phyloP scores from a whole-genome alignment of 495 filamentous ascomycete species.

The Tetracladium marchalianum region DNA sequence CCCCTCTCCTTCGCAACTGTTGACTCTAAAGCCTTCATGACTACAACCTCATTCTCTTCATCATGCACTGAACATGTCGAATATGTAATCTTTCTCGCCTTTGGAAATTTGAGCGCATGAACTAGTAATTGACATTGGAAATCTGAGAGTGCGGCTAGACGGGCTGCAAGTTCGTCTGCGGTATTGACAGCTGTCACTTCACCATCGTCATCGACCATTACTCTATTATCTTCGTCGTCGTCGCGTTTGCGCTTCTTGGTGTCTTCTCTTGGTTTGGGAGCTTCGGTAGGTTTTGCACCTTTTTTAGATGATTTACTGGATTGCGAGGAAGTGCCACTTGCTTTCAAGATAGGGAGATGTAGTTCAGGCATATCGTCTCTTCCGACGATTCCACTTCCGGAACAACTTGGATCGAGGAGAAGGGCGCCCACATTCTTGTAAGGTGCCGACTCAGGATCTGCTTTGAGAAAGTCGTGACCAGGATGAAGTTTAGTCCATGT shows the following conservation, averaged over 20 bases:
- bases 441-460: conserved; percentile 44
- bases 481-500: conserved; percentile 51
- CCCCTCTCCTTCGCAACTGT: conserved; percentile 54
- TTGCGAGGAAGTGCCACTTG: background rate
- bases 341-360: conserved; percentile 36
- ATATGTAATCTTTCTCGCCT: conserved; percentile 71
- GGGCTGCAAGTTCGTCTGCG: conserved; percentile 36
- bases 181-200: conserved; percentile 26
- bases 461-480: conserved; percentile 69
- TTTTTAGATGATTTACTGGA: conserved; percentile 14
- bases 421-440: conserved; percentile 58
- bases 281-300: conserved; percentile 13
- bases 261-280: conserved; percentile 24
- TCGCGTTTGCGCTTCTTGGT: conserved; percentile 20
- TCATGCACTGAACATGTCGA: conserved; percentile 85
- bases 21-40: conserved; percentile 55
- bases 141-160: conserved; percentile 60
- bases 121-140: conserved; percentile 70
- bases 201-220: conserved; percentile 40
- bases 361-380: conserved; percentile 64
- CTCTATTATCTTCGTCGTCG: conserved; percentile 22
- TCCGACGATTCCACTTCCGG: conserved; percentile 87
- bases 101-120: conserved; percentile 75
- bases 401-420: conserved; percentile 87
- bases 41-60: conserved; percentile 82